Base-by-base conservation (phyloP, 2,329 filamentous ascomycete species). In the Cadophora gregata region DNA sequence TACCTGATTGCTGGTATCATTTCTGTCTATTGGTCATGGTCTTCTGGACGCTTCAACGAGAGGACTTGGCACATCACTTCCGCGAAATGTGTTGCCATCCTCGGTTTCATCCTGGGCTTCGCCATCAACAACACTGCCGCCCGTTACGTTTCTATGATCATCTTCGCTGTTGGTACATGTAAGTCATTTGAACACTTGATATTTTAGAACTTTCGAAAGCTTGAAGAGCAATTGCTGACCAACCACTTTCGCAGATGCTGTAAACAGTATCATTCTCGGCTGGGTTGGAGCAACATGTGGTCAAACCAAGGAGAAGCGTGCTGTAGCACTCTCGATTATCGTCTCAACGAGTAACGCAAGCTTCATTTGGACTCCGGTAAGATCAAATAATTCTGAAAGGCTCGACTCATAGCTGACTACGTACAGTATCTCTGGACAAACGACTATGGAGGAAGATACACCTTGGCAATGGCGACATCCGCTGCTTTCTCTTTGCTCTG, bases 291-390 rank as follows among this genome's bases (percentile, higher is more conserved):
- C 71, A 1, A 78, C 76, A 0, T 77, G 77, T 42, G 77, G 77
- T 5, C 78, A 80, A 63, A 79, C 77, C 0, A 78, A 77, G 24
- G 78, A 80, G 67, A 79, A 79, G 71, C 78, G 78, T 58, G 77
- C 78, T 2, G 75, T 74, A 6, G 74, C 76, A 9, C 65, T 79
- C 1, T 76, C 75, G 10, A 76, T 80, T 31, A 77, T 79, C 9
- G 79, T 77, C 25, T 77, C 76, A 0, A 73, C 78, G n/a, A 75
- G 74, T 33, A 80, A 79, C 63, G 75, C 74, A 1, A 75, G 73
- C 12, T 79, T 79, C 65, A 76, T 80, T 36, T 80, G 77, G 73
- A 79, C 78, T 9, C 77, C 78, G 8, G 58, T 60, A 31, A 31
- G 58, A 21, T 12, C 27, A n/a, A 12, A 4, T 7, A 14, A 27